Evolutionary conservation across 1,284 basidiomycete species (phyloP).

Genomic region (Ustilago nuda): DNA sequence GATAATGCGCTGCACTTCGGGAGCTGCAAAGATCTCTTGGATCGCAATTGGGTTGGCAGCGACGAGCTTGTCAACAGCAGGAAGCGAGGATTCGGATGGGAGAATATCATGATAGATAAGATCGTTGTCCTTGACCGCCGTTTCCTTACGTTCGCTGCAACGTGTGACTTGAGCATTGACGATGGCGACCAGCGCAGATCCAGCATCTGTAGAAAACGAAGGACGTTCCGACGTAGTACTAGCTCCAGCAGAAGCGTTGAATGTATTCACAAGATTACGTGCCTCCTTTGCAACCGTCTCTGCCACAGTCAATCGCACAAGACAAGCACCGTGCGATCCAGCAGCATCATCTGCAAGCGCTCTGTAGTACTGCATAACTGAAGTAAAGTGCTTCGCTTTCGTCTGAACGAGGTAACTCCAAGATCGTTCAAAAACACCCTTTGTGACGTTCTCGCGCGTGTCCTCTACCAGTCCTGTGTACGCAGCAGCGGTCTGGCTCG

Average conservation of each 20-base stretch:
- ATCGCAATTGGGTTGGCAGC: conserved; percentile 86
- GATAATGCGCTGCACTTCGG: conserved; percentile 94
- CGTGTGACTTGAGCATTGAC: conserved; percentile 84
- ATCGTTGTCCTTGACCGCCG: conserved; percentile 90
- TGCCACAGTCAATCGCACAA: conserved; percentile 83
- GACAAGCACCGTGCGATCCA: conserved; percentile 85
- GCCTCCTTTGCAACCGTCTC: conserved; percentile 89
- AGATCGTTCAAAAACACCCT: conserved; percentile 93
- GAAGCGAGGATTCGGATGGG: conserved; percentile 82
- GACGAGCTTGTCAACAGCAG: conserved; percentile 81
- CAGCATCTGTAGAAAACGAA: conserved; percentile 88
- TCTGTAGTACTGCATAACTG: conserved; percentile 88
- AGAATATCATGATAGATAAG: conserved; percentile 97
- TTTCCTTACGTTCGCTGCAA: conserved; percentile 80
- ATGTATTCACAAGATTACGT: conserved; percentile 77
- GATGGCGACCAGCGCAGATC: conserved; percentile 80
- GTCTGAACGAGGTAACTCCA: conserved; percentile 89
- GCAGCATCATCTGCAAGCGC: conserved; percentile 81
- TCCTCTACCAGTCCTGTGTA: conserved; percentile 86
- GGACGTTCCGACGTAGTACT: conserved; percentile 71
- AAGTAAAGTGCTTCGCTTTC: conserved; percentile 89
- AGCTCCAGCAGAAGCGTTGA: conserved; percentile 79
- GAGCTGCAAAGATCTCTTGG: conserved; percentile 90
- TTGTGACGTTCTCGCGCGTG: conserved; percentile 93
- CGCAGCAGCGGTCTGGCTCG: conserved; percentile 82